phyloP scores from a whole-genome alignment of 495 filamentous ascomycete species.

The Aspergillus baeticus region DNA sequence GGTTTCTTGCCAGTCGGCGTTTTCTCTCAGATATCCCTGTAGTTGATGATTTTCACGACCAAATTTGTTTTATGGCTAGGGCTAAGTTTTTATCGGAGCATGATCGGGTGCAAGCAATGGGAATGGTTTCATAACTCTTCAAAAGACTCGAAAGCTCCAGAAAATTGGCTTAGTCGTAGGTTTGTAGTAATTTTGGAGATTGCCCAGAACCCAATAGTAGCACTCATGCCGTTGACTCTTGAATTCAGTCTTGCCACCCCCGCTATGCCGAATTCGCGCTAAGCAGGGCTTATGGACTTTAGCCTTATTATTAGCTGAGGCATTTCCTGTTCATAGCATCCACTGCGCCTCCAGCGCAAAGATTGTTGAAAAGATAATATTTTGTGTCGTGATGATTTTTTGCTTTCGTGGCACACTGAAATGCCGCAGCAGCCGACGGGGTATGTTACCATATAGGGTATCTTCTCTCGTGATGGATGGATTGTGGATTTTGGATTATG shows the following conservation, averaged over 20 bases:
- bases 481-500: not conserved
- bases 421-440: conserved; percentile 3
- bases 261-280: not conserved
- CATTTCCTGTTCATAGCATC: no score
- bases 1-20: conserved; percentile 14
- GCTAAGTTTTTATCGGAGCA: conserved; percentile 17
- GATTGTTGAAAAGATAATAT: no score
- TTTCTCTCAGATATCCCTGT: conserved; percentile 16
- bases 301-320: no score
- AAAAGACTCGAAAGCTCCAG: conserved; percentile 5
- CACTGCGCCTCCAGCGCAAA: no score
- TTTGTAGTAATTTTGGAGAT: not conserved
- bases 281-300: no score
- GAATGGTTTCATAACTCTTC: conserved; percentile 10
- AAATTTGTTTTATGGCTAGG: conserved; percentile 15
- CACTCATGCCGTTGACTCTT: no score
- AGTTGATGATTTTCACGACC: conserved; percentile 24
- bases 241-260: not conserved
- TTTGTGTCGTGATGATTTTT: not conserved
- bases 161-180: not conserved
- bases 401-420: not conserved
- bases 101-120: conserved; percentile 13
- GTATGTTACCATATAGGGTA: conserved; percentile 8
- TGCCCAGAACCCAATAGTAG: not conserved
- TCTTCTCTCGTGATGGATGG: conserved; percentile 4